Evolutionary conservation across 1,139 yeast genomes (phyloP), one percentile per base, ranked within the genome.

Genomic region (Lodderomyces parapsilosis): DNA sequence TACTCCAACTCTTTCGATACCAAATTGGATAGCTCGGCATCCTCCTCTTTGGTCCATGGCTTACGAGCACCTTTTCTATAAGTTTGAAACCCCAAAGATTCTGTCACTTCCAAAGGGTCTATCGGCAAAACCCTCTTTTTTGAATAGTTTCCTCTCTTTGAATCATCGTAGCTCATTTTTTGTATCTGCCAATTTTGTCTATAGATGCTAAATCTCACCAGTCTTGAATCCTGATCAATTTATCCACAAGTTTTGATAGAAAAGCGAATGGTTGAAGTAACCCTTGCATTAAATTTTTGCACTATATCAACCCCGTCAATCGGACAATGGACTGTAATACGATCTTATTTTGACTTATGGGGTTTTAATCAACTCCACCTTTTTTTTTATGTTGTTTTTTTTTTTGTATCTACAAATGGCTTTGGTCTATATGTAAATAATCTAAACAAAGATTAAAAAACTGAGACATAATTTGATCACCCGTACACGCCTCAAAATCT

Each of bases 51-150:
- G 2, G 79, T 67, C 94, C 94, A 86, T 5, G 86, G 78, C 46
- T 80, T 78, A 43, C 93, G 66, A 4, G 80, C 68, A 14, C 71
- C 78, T 44, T 84, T 71, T 32, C 91, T 65, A 54, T 81, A 82
- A 2, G 90, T 85, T 53, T 82, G 86, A 58, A 81, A 82, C 6
- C 94, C 94, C n/a, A 86, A 61, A 1, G 86, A 79, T 56, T 83
- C 86, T 3, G 91, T 83, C 20, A 84, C 72, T 15, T 83, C 83
- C 44, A 85, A 58, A 7, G 88, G 85, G 57, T 85, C 88, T 39
- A 85, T 74, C 14, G 74, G 75, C 2, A 59, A 57, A 25, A 52
- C 46, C 39, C 59, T 53, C 43, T 51, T 57, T 11, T 30, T 30
- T 6, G 33, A 30, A 19, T 30, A 2, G 15, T 30, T 14, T 10